Evolutionary conservation across 352 stramenopile species (phyloP), one percentile per base, ranked within the genome.

Genomic region (Globisporangium nagaii): DNA sequence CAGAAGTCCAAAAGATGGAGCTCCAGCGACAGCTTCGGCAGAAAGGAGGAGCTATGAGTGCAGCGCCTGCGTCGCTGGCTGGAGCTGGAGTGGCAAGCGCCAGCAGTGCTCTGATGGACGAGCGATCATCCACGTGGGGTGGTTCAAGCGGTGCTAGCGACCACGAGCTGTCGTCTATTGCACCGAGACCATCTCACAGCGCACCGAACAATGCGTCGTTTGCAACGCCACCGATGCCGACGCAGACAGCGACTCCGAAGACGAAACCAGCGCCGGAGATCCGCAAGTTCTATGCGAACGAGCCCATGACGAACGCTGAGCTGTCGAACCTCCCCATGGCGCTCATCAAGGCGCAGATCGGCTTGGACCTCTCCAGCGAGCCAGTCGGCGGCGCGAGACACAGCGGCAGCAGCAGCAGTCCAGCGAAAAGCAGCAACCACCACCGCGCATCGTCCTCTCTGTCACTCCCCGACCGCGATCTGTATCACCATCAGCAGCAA

Each of bases 331-430:
- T 90, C 8, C 76, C 80, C 7, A 81, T 90, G 58, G 75, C 77
- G 6, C 53, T 86, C 11, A 86, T 90, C 59, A 86, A 85, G 24
- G 80, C 80, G 12, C 80, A 90, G 32, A 76, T 90, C 13, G 80
- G 75, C 15, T 68, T 88, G 19, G 77, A 90, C 22, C 66, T 88
- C 31, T 53, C 62, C 1, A 39, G 20, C 15, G 40, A 37, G 1
- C 7, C n/a, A 19, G 25, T 31, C 20, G 3, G 22, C 52, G 40
- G 9, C 4, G 7, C 5, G 15, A 32, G 20, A 19, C 12, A 20
- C 2, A 30, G 24, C 24, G 19, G 19, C 12, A 43, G 22, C n/a
- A 25, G 36, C 32, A 54, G 28, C 12, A 56, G 46, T 28, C 49
- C 51, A 13, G 31, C 35, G 4, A 70, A 60, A 48, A 42, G 25